These are phyloP conservation scores for Madurella mycetomatis DNA, from an alignment of 2,329 filamentous ascomycete genomes.

Conservation along the genomic window DNA sequence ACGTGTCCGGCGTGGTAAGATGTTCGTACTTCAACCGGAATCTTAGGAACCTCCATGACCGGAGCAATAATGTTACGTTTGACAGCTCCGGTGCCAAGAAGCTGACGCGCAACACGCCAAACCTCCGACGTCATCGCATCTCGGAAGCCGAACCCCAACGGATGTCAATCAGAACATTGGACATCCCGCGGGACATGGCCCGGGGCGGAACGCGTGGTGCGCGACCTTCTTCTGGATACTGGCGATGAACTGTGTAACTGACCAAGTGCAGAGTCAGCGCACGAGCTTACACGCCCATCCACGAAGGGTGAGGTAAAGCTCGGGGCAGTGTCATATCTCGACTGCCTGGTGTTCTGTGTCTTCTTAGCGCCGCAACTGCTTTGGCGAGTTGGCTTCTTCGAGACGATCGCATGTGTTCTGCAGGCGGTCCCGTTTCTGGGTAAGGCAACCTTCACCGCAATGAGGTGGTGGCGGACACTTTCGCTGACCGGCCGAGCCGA, in stretches of 20 bases:
- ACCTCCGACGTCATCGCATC: neutral
- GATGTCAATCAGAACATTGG: neutral
- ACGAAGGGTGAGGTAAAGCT: constrained; percentile 59
- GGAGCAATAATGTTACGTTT: neutral
- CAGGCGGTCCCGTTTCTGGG: constrained; percentile 66
- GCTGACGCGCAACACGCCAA: neutral
- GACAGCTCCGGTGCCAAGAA: neutral
- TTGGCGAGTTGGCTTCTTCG: constrained; percentile 59
- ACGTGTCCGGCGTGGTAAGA: no score
- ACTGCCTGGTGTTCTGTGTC: constrained; percentile 68
- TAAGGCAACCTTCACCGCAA: constrained; percentile 33
- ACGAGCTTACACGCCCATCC: neutral
- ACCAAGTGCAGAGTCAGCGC: neutral
- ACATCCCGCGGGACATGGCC: neutral
- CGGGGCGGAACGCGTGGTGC: neutral
- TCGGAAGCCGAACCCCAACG: neutral
- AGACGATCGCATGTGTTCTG: constrained; percentile 54
- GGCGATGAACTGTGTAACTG: neutral
- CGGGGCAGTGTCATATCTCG: constrained; percentile 67
- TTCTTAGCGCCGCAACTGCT: constrained; percentile 70
- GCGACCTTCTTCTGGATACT: neutral
- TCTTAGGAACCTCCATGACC: no score
- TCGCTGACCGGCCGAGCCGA: constrained; percentile 2
- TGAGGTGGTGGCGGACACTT: neutral
- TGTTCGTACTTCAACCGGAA: no score